These are phyloP conservation scores for Auriscalpium vulgare DNA, from an alignment of 768 basidiomycete genomes.

Conservation along the genomic window DNA sequence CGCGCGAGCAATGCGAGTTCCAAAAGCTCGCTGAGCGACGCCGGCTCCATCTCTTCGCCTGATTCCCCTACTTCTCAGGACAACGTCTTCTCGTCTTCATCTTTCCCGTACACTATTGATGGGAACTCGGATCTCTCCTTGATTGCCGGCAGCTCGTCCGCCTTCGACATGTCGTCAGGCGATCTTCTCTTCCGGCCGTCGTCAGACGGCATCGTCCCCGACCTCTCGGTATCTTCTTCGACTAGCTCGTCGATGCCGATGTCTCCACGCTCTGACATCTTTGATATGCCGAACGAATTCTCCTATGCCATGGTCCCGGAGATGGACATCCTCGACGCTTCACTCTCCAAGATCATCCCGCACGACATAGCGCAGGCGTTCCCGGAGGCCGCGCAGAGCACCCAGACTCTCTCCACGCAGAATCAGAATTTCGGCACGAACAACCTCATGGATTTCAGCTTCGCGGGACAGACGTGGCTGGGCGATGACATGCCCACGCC, in stretches of 20 bases:
- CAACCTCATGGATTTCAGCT: background rate
- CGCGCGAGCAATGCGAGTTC: constrained; percentile 2
- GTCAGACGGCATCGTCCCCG: constrained; percentile 4
- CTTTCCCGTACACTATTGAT: constrained; percentile 3
- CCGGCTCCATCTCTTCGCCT: constrained; percentile 8
- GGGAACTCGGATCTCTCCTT: constrained; percentile 6
- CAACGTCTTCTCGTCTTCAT: background rate
- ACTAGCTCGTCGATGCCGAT: constrained; percentile 12
- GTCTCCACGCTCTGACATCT: constrained; percentile 15
- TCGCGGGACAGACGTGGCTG: background rate
- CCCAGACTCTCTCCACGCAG: constrained; percentile 1
- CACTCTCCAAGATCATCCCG: constrained; percentile 12
- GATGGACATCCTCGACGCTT: constrained; percentile 10
- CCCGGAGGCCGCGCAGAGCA: background rate
- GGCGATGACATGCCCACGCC: background rate
- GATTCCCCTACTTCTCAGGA: constrained; percentile 1
- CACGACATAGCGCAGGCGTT: constrained; percentile 11
- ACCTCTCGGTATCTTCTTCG: constrained; percentile 8
- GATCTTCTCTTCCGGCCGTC: constrained; percentile 5
- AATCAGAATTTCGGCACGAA: constrained; percentile 5
- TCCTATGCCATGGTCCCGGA: constrained; percentile 5
- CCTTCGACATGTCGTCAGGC: constrained; percentile 9
- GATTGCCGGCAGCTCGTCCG: background rate
- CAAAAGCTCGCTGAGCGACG: background rate
- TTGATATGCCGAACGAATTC: constrained; percentile 12